Conservation (phyloP, 306 rosid species). For the Boehmeria nivea region DNA sequence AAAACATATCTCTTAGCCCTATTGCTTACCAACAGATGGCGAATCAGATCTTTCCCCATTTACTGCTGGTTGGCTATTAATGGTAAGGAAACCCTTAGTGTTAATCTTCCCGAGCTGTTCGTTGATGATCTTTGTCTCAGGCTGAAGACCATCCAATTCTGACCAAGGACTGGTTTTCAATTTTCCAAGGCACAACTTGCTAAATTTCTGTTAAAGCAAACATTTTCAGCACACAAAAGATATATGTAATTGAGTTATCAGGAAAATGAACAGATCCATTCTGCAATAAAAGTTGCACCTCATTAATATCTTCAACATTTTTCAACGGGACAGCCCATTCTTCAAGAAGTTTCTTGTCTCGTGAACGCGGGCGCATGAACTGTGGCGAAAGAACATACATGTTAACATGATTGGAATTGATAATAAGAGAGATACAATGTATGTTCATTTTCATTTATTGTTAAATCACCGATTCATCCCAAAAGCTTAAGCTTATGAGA, state of each 20-base stretch:
- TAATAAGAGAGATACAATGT: no score
- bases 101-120: constrained; percentile 71
- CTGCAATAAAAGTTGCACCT: constrained; percentile 39
- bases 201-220: constrained; percentile 60
- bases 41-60: constrained; percentile 89
- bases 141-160: constrained; percentile 90
- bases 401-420: no score
- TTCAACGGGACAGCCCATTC: constrained; percentile 87
- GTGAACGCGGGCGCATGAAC: constrained; percentile 97
- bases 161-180: constrained; percentile 97
- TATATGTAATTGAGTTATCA: neutral
- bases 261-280: neutral
- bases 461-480: no score
- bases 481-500: no score
- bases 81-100: constrained; percentile 75
- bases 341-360: constrained; percentile 80
- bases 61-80: constrained; percentile 96
- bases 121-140: constrained; percentile 79
- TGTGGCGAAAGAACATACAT: constrained; percentile 9
- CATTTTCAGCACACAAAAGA: neutral
- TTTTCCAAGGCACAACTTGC: constrained; percentile 70
- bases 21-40: constrained; percentile 63
- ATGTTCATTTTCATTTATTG: no score
- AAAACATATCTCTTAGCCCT: no score
- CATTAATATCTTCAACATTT: constrained; percentile 67